These are phyloP conservation scores for Vaccinium darrowii DNA, from an alignment of 148 eudicot species.

Conservation along the genomic window DNA sequence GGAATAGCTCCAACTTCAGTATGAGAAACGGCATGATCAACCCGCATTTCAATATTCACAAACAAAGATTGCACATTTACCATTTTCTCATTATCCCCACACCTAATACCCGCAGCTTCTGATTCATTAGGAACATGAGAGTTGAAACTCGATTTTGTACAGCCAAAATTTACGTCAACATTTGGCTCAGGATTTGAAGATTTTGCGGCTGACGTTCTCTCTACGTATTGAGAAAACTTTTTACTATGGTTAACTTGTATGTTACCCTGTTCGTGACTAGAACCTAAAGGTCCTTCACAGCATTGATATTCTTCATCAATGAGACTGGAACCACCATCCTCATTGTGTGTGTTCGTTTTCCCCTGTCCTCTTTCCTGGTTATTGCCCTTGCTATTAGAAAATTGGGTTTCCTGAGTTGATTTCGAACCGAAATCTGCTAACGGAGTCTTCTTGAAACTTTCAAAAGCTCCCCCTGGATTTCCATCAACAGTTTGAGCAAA, in stretches of 20 bases:
- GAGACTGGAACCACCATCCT: constrained; percentile 11
- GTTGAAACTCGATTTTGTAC: constrained; percentile 2
- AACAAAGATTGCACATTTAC: neutral
- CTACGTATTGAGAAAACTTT: constrained; percentile 3
- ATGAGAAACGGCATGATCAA: constrained; percentile 12
- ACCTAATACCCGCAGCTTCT: neutral
- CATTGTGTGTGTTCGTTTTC: neutral
- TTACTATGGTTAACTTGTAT: constrained; percentile 1
- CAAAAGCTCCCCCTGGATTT: constrained; percentile 2
- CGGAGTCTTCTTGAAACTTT: neutral
- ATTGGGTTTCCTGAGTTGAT: neutral
- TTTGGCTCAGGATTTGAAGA: constrained; percentile 21
- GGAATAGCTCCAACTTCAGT: neutral
- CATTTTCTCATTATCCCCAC: neutral
- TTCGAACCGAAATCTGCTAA: neutral
- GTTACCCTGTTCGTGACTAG: neutral
- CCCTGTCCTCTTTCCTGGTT: neutral
- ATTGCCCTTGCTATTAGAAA: neutral
- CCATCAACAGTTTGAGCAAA: constrained; percentile 4
- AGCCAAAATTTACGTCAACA: constrained; percentile 11
- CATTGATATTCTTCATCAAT: constrained; percentile 1
- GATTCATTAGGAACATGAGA: constrained; percentile 8
- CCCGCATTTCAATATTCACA: constrained; percentile 12
- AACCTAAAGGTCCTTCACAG: neutral
- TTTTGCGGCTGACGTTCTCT: constrained; percentile 5